Evolutionary conservation across 345 rosid genomes (phyloP).

Genomic region (Crucihimalaya himalaica): DNA sequence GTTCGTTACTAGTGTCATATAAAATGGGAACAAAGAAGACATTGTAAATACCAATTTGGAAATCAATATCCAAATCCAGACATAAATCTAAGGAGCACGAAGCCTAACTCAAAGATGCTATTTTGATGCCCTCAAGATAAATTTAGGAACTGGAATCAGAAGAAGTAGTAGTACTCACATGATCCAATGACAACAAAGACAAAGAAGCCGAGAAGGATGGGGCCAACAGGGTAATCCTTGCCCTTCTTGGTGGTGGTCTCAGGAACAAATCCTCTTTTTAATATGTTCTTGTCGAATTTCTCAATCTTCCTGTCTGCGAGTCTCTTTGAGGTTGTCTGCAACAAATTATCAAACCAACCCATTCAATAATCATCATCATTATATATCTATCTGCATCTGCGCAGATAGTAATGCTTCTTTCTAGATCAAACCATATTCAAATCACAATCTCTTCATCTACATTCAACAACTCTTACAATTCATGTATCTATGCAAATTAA

Average conservation of each 20-base stretch:
- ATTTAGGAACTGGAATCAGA: not conserved
- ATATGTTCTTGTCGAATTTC: slow-evolving; percentile 85
- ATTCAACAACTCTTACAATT: not conserved
- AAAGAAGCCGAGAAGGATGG: slow-evolving; percentile 92
- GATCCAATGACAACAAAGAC: slow-evolving; percentile 94
- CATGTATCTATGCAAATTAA: not conserved
- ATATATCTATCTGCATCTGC: too few species aligned
- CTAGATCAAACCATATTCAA: not conserved
- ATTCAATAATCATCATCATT: not conserved
- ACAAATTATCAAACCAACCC: not conserved
- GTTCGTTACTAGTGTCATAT: not conserved
- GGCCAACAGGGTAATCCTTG: slow-evolving; percentile 93
- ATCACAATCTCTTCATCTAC: not conserved
- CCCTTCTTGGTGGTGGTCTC: slow-evolving; percentile 81
- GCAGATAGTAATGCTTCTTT: not conserved
- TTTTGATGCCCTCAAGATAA: not conserved
- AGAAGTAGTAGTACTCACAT: slow-evolving; percentile 48
- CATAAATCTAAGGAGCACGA: not conserved
- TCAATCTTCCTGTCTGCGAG: slow-evolving; percentile 81
- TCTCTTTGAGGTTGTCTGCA: slow-evolving; percentile 88
- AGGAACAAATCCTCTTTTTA: slow-evolving; percentile 78
- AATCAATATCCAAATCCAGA: not conserved
- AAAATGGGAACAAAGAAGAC: not conserved
- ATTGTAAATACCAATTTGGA: not conserved
- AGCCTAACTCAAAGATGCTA: not conserved